A percentile compares a stretch with the other conserved stretches of the same genome.
These are phyloP conservation scores for Emergomyces africanus DNA, from an alignment of 2,329 filamentous ascomycete species.

Conservation along the genomic window DNA sequence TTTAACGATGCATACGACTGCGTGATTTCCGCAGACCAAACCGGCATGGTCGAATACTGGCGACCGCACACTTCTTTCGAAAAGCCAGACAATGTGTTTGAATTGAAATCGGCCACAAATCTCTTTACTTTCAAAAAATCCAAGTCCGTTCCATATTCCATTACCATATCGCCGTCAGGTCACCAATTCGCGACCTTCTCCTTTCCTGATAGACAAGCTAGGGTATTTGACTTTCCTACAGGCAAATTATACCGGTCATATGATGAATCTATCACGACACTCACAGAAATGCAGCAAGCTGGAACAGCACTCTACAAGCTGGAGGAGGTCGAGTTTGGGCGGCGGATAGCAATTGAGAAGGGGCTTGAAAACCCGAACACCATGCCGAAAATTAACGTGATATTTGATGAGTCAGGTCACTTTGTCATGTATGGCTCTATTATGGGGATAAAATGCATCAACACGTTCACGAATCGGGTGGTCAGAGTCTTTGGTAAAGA, in stretches of 20 bases:
- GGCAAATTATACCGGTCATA: constrained; percentile 86
- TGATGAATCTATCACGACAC: constrained; percentile 80
- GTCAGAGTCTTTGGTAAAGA: constrained; percentile 85
- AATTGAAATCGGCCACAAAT: constrained; percentile 85
- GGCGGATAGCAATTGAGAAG: constrained; percentile 71
- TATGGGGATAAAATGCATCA: constrained; percentile 85
- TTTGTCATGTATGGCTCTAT: constrained; percentile 93
- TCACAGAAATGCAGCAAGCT: constrained; percentile 93
- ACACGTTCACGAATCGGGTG: constrained; percentile 86
- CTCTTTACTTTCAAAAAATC: constrained; percentile 96
- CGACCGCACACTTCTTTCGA: constrained; percentile 62
- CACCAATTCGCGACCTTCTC: constrained; percentile 81
- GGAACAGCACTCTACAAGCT: constrained; percentile 69
- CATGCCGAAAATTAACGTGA: constrained; percentile 64
- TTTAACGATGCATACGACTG: constrained; percentile 87
- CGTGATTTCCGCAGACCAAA: constrained; percentile 76
- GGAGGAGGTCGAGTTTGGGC: constrained; percentile 84
- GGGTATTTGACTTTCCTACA: constrained; percentile 82
- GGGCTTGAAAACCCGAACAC: constrained; percentile 63
- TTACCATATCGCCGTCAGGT: constrained; percentile 77
- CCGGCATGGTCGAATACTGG: constrained; percentile 97
- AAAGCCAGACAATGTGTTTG: constrained; percentile 83
- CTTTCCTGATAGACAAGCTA: constrained; percentile 83
- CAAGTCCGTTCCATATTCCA: constrained; percentile 68
- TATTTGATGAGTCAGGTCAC: constrained; percentile 92